Conservation (phyloP, 225 moss, liverwort and hornwort species). For the Pseudoscleropodium purum region DNA sequence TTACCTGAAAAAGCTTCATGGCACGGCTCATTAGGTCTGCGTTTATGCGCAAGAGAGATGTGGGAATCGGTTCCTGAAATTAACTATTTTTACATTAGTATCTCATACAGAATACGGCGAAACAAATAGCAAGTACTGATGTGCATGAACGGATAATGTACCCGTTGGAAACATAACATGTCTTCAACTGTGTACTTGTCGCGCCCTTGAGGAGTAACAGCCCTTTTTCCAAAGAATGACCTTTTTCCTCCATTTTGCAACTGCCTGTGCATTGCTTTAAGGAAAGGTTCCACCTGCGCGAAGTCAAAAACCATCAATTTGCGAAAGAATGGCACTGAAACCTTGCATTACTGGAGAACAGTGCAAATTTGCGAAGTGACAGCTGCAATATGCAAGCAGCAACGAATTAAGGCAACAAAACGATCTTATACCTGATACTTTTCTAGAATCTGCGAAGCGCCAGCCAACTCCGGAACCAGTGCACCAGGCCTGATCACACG, state of each 20-base stretch:
- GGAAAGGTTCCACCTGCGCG: constrained; percentile 78
- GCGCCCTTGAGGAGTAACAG: constrained; percentile 69
- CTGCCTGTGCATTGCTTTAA: constrained; percentile 91
- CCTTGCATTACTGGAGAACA: background rate
- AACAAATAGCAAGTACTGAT: background rate
- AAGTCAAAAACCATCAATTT: background rate
- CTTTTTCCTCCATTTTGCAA: constrained; percentile 80
- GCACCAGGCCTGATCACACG: constrained; percentile 42
- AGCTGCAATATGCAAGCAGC: background rate
- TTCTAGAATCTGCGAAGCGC: constrained; percentile 76
- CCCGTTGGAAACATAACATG: constrained; percentile 86
- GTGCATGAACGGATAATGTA: background rate
- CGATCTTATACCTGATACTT: constrained; percentile 72
- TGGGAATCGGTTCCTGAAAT: constrained; percentile 88
- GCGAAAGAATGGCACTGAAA: background rate
- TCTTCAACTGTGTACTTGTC: constrained; percentile 93
- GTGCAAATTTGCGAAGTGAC: background rate
- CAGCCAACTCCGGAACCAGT: constrained; percentile 76
- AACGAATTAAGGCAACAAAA: background rate
- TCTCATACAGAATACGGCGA: background rate
- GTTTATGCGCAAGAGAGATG: constrained; percentile 85
- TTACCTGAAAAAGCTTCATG: constrained; percentile 87
- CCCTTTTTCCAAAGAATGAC: constrained; percentile 86
- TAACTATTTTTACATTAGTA: background rate
- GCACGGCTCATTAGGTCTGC: constrained; percentile 92